Evolutionary conservation across 2,329 filamentous ascomycete species (phyloP).

Genomic region (Verticillium klebahnii): DNA sequence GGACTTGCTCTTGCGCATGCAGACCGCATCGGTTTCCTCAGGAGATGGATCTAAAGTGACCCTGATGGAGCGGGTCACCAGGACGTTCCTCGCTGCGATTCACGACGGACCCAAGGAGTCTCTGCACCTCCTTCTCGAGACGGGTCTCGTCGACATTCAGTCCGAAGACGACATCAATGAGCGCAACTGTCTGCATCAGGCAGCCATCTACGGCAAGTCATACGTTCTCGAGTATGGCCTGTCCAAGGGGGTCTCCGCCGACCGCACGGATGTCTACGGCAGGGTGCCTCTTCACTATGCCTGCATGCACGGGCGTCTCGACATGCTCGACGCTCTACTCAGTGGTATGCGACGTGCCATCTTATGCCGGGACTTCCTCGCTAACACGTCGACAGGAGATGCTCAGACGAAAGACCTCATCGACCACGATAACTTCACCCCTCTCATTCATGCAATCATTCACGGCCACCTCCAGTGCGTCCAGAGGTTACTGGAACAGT

Average conservation of each 20-base stretch:
- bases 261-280: conserved; percentile 86
- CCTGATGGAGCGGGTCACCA: conserved; percentile 72
- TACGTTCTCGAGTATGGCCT: conserved; percentile 75
- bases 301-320: conserved; percentile 85
- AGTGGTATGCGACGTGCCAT: conserved; percentile 39
- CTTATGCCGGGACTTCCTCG: too few species aligned
- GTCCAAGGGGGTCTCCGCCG: conserved; percentile 69
- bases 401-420: conserved; percentile 70
- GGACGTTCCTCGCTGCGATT: conserved; percentile 86
- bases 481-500: conserved; percentile 67
- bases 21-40: conserved; percentile 37
- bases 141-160: conserved; percentile 79
- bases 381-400: background rate
- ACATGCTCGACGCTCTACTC: conserved; percentile 74
- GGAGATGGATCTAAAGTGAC: conserved; percentile 49
- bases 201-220: conserved; percentile 85
- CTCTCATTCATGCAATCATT: conserved; percentile 90
- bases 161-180: conserved; percentile 98
- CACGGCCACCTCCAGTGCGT: conserved; percentile 80
- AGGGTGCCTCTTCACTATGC: conserved; percentile 92
- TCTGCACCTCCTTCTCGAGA: conserved; percentile 71
- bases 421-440: conserved; percentile 96
- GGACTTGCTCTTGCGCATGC: conserved; percentile 76
- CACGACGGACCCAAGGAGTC: conserved; percentile 77
- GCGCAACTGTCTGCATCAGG: conserved; percentile 91